These are phyloP conservation scores for Fraxinus albicans DNA, from an alignment of 305 asterid species.

Conservation along the genomic window DNA sequence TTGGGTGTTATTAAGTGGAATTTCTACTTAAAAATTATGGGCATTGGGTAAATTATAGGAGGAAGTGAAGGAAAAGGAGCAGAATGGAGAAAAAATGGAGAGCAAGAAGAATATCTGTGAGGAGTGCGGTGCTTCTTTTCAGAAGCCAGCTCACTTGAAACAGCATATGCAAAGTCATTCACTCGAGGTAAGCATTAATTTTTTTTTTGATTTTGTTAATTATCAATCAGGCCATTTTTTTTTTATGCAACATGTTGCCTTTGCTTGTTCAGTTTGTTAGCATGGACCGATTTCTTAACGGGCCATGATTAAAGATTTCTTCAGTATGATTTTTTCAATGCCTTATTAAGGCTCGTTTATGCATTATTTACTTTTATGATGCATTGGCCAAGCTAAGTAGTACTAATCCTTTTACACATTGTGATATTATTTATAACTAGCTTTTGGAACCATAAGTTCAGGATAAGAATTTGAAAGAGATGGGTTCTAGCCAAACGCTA, in stretches of 20 bases:
- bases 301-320: too few relatives aligned
- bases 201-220: too few relatives aligned
- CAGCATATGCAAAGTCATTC: conserved; percentile 96
- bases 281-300: too few relatives aligned
- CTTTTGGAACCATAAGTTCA: background rate
- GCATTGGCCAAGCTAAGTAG: too few relatives aligned
- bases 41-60: conserved; percentile 34
- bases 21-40: background rate
- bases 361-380: too few relatives aligned
- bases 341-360: too few relatives aligned
- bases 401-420: background rate
- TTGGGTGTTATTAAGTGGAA: background rate
- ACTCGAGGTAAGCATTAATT: conserved; percentile 47
- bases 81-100: conserved; percentile 23
- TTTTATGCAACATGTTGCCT: too few relatives aligned
- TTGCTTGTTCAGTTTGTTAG: too few relatives aligned
- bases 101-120: conserved; percentile 52
- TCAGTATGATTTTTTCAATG: too few relatives aligned
- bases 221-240: too few relatives aligned
- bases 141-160: conserved; percentile 80
- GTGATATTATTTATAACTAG: background rate
- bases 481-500: background rate
- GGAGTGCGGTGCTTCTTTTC: conserved; percentile 67
- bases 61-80: conserved; percentile 44
- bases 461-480: background rate